Conservation (phyloP, 345 rosid species). For the Draba incana region DNA sequence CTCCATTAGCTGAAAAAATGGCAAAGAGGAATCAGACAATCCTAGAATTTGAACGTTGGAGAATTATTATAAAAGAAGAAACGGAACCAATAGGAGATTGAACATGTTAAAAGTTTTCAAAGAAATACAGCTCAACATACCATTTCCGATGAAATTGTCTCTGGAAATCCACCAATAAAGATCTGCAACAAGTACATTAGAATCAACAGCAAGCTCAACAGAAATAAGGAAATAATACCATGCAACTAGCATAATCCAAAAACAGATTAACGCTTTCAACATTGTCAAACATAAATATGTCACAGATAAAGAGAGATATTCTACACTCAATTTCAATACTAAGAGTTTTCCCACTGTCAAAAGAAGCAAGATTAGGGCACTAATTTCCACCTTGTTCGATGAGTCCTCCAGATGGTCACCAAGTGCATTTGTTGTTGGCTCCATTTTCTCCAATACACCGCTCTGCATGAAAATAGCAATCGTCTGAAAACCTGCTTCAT, state of each 20-base stretch:
- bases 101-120: slow-evolving; percentile 12
- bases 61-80: not conserved
- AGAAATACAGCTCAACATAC: slow-evolving; percentile 49
- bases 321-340: slow-evolving; percentile 2
- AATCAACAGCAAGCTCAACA: slow-evolving; percentile 32
- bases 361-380: slow-evolving; percentile 11
- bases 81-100: not conserved
- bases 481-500: slow-evolving; percentile 98
- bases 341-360: not conserved
- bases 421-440: slow-evolving; percentile 45
- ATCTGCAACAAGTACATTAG: slow-evolving; percentile 60
- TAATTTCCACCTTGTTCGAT: slow-evolving; percentile 64
- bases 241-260: slow-evolving; percentile 20
- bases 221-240: not conserved
- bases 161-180: slow-evolving; percentile 85
- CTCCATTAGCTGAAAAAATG: slow-evolving; percentile 69
- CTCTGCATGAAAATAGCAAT: slow-evolving; percentile 99
- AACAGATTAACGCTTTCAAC: slow-evolving; percentile 9
- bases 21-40: slow-evolving; percentile 32
- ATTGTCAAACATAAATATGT: slow-evolving; percentile 7
- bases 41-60: slow-evolving; percentile 2
- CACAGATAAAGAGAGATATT: slow-evolving; percentile 14
- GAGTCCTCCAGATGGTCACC: slow-evolving; percentile 67
- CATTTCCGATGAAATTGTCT: slow-evolving; percentile 74
- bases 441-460: slow-evolving; percentile 65